Evolutionary conservation across 345 rosid species (phyloP).

Genomic region (Citrus inodora): DNA sequence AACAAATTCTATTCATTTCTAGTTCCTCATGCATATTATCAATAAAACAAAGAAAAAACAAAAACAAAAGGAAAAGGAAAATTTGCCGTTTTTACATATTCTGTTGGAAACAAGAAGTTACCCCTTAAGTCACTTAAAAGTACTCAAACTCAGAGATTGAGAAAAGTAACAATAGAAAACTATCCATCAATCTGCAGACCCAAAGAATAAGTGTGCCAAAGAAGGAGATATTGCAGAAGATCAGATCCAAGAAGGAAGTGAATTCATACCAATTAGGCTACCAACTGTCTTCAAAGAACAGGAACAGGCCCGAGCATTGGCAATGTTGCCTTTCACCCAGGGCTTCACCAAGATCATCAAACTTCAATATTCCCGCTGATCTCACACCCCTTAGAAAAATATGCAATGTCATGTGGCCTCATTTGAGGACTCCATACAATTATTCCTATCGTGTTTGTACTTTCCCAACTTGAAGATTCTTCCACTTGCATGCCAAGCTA

Average conservation of each 20-base stretch:
- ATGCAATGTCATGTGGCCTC: constrained; percentile 1
- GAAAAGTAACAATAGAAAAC: constrained; percentile 12
- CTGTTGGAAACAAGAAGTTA: neutral
- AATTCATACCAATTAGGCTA: constrained; percentile 36
- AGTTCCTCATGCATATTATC: no score
- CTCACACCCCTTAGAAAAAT: neutral
- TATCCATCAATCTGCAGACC: constrained; percentile 5
- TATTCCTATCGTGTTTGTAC: neutral
- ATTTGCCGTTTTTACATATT: no score
- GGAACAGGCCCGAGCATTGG: constrained; percentile 45
- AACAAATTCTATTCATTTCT: neutral
- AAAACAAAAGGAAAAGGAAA: no score
- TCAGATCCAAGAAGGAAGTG: constrained; percentile 31
- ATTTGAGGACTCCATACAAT: neutral
- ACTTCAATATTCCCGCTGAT: neutral
- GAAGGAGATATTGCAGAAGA: constrained; percentile 24
- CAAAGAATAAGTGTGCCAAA: constrained; percentile 10
- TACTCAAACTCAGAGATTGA: constrained; percentile 8
- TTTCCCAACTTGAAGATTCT: neutral
- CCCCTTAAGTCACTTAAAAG: neutral
- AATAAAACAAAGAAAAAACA: no score
- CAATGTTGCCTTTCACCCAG: constrained; percentile 38
- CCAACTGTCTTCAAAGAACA: constrained; percentile 41
- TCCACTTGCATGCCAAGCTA: constrained; percentile 4
- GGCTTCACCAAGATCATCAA: neutral